A percentile compares a stretch with the other conserved stretches of the same genome.
Evolutionary conservation across 2,329 filamentous ascomycete genomes (phyloP).

Genomic region (Paecilomyces variotii): DNA sequence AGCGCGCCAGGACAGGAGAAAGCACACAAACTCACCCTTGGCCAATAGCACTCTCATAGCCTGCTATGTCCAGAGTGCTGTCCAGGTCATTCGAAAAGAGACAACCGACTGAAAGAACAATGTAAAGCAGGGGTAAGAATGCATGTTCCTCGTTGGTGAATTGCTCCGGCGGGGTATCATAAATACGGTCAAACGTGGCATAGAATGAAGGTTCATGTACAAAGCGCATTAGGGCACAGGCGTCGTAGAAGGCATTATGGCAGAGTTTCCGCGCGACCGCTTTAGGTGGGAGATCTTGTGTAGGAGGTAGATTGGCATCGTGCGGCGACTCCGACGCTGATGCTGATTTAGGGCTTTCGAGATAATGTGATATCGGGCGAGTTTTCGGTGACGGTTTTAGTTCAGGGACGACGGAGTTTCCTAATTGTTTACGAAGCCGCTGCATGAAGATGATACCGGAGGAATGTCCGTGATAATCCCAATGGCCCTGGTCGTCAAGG

Average conservation of each 20-base stretch:
- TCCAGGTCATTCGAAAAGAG: conserved; percentile 57
- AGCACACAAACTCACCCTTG: conserved; percentile 41
- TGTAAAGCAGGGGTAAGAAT: conserved; percentile 63
- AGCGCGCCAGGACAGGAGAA: neutral
- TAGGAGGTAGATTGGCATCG: conserved; percentile 45
- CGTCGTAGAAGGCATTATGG: conserved; percentile 54
- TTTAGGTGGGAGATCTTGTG: conserved; percentile 61
- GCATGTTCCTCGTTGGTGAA: conserved; percentile 58
- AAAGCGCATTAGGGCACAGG: conserved; percentile 58
- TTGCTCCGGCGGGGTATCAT: conserved; percentile 57
- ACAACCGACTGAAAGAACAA: conserved; percentile 63
- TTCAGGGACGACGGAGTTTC: conserved; percentile 58
- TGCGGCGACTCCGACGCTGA: conserved; percentile 58
- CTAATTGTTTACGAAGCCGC: conserved; percentile 80
- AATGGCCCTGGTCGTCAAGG: conserved; percentile 81
- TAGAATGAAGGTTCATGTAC: conserved; percentile 79
- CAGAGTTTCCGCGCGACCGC: conserved; percentile 50
- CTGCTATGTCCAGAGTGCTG: conserved; percentile 40
- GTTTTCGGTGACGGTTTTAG: conserved; percentile 49
- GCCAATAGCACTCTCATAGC: conserved; percentile 43
- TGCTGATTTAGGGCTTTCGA: conserved; percentile 62
- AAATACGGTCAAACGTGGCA: conserved; percentile 66
- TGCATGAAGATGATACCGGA: conserved; percentile 84
- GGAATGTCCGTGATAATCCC: conserved; percentile 91
- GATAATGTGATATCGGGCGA: conserved; percentile 46